Base-by-base conservation (phyloP, 2,329 filamentous ascomycete species). In the Aspergillus pseudoterreus region DNA sequence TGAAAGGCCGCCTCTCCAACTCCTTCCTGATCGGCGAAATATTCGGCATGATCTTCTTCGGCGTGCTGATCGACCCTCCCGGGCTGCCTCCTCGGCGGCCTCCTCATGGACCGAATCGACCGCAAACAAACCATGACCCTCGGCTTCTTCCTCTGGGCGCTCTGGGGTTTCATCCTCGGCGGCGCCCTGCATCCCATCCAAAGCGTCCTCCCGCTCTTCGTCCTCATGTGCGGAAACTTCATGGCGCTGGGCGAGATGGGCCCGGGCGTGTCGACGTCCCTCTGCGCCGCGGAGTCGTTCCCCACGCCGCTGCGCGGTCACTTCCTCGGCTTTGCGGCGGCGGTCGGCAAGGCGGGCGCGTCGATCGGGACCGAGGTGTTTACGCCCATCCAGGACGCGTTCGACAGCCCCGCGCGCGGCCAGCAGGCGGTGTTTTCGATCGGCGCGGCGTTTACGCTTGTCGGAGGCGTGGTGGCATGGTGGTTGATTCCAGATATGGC, bases 21-120 rank as follows among this genome's bases (percentile, higher is more conserved):
- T 75, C 80, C 2, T 80, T 78, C 54, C 69, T 82, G 4, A 75
- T 82, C 46, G 81, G 81, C 43, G 76, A 79, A 64, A 80, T 82
- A 50, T 65, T 82, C 46, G 80, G 80, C 46, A 83, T 82, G 74
- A 63, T 82, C 6, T 67, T 75, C 56, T 81, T 82, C 52, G 78
- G 79, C 6, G 65, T 75, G 9, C 60, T 78, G 6, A 76, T 78
- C 54, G 79, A 80, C 56, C 47, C 63, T 80, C 9, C 78, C 77
- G 0, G 77, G 77, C 0, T 71, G 71, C 3, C 69, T 81, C 21
- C 21, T 79, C 2, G 78, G 78, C 5, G 78, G 76, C 0, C 70
- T 72, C 10, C 65, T 81, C 0, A 75, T 72, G 43, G 78, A 81
- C 54, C 71, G 64, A 32, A 78, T 81, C 27, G 78, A 78, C 6